Evolutionary conservation across 257 asterid species (phyloP).

Genomic region (Scutellaria galericulata): DNA sequence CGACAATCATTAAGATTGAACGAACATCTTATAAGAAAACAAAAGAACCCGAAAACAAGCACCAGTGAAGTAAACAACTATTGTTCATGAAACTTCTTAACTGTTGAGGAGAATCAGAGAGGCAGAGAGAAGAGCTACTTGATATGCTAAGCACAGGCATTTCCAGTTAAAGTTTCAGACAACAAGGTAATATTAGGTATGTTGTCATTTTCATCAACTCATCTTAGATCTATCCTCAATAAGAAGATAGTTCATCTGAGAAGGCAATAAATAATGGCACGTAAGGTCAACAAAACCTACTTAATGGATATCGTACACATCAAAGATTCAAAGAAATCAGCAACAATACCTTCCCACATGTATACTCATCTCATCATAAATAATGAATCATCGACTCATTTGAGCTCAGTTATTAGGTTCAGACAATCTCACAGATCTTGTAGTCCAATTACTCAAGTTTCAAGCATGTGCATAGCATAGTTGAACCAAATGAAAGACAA

Average conservation of each 20-base stretch:
- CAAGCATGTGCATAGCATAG: conserved; percentile 8
- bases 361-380: not conserved
- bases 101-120: conserved; percentile 7
- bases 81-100: no score
- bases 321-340: not conserved
- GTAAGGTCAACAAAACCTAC: not conserved
- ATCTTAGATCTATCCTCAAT: not conserved
- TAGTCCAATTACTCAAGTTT: not conserved
- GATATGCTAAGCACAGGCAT: no score
- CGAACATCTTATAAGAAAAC: no score
- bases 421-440: conserved; percentile 5
- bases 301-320: not conserved
- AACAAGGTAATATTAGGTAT: not conserved
- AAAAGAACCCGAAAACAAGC: no score
- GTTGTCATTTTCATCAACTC: not conserved
- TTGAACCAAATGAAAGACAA: conserved; percentile 20
- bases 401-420: conserved; percentile 1
- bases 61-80: no score
- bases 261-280: not conserved
- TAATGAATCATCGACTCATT: not conserved
- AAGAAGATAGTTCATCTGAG: not conserved
- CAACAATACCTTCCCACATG: not conserved
- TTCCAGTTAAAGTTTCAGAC: no score
- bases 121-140: not conserved
- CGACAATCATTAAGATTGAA: no score